Evolutionary conservation across 768 basidiomycete species (phyloP), one percentile per base, ranked within the genome.

Genomic region (Lentinula sp.): DNA sequence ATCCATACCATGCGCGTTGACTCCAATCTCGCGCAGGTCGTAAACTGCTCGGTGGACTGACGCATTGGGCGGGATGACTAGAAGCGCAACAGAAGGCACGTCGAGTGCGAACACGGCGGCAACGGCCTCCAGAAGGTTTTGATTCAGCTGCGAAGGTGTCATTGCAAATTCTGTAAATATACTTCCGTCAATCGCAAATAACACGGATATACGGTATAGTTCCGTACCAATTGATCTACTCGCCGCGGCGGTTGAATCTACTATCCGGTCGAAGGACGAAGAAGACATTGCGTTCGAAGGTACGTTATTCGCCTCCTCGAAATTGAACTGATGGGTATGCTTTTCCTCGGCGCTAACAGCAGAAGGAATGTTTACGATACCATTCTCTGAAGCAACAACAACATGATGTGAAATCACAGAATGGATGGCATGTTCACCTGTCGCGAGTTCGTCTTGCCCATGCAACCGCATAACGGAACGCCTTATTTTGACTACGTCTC

Each of bases 21-120:
- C 80, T 0, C 90, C 89, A 64, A 91, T 71, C 63, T 74, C 73
- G 36, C 79, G 80, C 65, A 92, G 75, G 55, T 91, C 90, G 60
- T 81, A 78, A 12, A 91, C 78, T 42, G 83, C 82, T 23, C 85
- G 82, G 53, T 79, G 79, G 20, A 91, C 81, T 0, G 88, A 77
- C 16, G 83, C 81, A 23, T 76, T 76, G 6, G 88, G 77, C 3
- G 85, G 86, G 41, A 92, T 68, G 16, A 90, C 85, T n/a, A 92
- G 74, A 16, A 92, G 74, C 18, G 83, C 90, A 12, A 83, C 66
- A 43, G 79, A 77, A 42, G 88, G 85, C 20, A 92, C 90, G 58
- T 90, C 88, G 18, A 90, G 68, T 16, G 89, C 90, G 69, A 92
- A 87, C 4, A 79, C 77, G 9, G 83, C 80, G 5, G 87, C 90